Evolutionary conservation across 148 eudicot species (phyloP).

Genomic region (Nyssa sinensis): DNA sequence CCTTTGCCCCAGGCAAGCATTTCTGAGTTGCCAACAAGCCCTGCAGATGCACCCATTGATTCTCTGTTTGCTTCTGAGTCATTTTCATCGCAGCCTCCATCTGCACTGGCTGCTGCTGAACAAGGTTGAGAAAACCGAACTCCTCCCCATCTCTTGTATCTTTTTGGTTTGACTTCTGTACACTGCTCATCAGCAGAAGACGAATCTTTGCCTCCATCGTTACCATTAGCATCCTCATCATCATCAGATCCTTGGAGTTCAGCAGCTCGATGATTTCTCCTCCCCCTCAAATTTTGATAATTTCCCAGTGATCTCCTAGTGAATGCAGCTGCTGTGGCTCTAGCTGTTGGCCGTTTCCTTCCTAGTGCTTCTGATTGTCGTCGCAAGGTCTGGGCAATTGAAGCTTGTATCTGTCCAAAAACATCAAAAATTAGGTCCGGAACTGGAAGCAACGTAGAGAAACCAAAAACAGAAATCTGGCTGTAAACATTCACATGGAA

Average conservation of each 20-base stretch:
- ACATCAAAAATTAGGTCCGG: slow-evolving; percentile 8
- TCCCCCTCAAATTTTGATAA: slow-evolving; percentile 37
- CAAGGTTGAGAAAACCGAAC: slow-evolving; percentile 32
- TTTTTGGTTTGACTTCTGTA: slow-evolving; percentile 47
- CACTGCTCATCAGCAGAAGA: slow-evolving; percentile 70
- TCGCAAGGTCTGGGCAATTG: slow-evolving; percentile 61
- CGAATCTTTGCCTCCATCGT: slow-evolving; percentile 56
- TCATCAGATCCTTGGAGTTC: slow-evolving; percentile 50
- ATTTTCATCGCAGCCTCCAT: slow-evolving; percentile 48
- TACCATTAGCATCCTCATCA: slow-evolving; percentile 52
- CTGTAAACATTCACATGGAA: neutral
- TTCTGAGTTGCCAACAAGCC: slow-evolving; percentile 49
- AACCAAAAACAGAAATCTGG: neutral
- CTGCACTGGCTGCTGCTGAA: slow-evolving; percentile 40
- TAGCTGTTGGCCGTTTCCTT: slow-evolving; percentile 44
- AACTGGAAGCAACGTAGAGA: slow-evolving; percentile 6
- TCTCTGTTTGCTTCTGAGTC: slow-evolving; percentile 48
- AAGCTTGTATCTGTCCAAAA: slow-evolving; percentile 63
- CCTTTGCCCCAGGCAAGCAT: slow-evolving; percentile 74
- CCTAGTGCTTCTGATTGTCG: slow-evolving; percentile 76
- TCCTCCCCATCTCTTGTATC: slow-evolving; percentile 51
- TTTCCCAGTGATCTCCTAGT: slow-evolving; percentile 45
- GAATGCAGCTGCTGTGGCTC: slow-evolving; percentile 25
- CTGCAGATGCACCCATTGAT: slow-evolving; percentile 39
- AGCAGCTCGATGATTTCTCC: slow-evolving; percentile 37